Evolutionary conservation across 768 basidiomycete genomes (phyloP).

Genomic region (Chalciporus piperatus): DNA sequence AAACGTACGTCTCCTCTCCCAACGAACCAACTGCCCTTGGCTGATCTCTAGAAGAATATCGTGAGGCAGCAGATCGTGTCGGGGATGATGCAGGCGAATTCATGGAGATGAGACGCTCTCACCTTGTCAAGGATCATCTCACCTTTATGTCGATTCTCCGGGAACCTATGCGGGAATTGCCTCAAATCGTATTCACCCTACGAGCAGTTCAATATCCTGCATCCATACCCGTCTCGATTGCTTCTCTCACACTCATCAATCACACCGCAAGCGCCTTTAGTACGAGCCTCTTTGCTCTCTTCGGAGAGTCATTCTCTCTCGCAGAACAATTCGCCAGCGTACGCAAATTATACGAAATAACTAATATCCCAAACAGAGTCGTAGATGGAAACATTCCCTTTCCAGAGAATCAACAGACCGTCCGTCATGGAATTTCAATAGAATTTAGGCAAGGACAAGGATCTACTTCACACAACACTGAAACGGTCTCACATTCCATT

Average conservation of each 20-base stretch:
- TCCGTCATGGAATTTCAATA: constrained; percentile 50
- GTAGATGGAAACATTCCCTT: constrained; percentile 49
- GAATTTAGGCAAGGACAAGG: constrained; percentile 49
- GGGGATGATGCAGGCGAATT: constrained; percentile 42
- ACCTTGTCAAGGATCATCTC: constrained; percentile 30
- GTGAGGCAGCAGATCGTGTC: constrained; percentile 21
- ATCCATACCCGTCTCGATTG: constrained; percentile 61
- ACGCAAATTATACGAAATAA: constrained; percentile 60
- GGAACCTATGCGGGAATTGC: constrained; percentile 56
- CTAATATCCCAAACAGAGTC: constrained; percentile 59
- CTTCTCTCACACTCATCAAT: constrained; percentile 59
- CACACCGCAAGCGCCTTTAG: constrained; percentile 53
- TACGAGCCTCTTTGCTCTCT: constrained; percentile 44
- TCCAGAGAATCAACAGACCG: constrained; percentile 46
- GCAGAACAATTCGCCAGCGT: constrained; percentile 52
- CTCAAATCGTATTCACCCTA: constrained; percentile 66
- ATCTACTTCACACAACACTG: background rate
- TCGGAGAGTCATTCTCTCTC: constrained; percentile 55
- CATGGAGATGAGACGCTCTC: constrained; percentile 29
- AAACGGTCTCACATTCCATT: background rate
- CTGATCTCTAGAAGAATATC: constrained; percentile 30
- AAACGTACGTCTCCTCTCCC: constrained; percentile 39
- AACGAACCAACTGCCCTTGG: background rate
- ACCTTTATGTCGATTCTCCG: constrained; percentile 41
- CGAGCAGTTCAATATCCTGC: constrained; percentile 61